phyloP scores from a whole-genome alignment of 2,329 filamentous ascomycete species.

The Epichloe uncinata region DNA sequence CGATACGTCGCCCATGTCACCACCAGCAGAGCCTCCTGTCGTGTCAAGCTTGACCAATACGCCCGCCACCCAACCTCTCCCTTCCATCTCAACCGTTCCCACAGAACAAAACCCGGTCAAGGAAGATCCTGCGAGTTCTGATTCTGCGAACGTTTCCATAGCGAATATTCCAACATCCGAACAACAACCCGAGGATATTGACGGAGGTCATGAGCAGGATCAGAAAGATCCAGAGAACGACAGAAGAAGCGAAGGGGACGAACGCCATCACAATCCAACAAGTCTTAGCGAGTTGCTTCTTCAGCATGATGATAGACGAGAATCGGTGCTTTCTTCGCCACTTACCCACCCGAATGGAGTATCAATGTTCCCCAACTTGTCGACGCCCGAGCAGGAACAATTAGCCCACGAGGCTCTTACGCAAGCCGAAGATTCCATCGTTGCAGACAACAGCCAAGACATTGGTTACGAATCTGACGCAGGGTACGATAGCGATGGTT shows the following conservation, averaged over 20 bases:
- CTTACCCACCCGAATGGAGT: constrained; percentile 25
- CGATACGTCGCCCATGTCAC: not conserved
- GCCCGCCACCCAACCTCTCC: not conserved
- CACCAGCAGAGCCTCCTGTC: not conserved
- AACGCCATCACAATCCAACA: too few species aligned
- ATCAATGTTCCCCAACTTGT: constrained; percentile 23
- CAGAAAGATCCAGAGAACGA: not conserved
- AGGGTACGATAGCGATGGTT: constrained; percentile 24
- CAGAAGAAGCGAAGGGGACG: not conserved
- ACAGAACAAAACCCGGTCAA: not conserved
- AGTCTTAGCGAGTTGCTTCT: not conserved
- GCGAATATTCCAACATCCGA: not conserved
- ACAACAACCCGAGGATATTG: not conserved
- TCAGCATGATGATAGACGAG: constrained; percentile 6
- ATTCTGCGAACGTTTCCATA: not conserved
- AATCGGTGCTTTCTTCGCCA: constrained; percentile 14
- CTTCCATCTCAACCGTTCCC: not conserved
- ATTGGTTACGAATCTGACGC: constrained; percentile 17
- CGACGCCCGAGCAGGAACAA: constrained; percentile 21
- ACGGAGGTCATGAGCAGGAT: not conserved
- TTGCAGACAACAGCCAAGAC: constrained; percentile 17
- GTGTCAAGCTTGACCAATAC: not conserved
- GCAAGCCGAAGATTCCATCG: constrained; percentile 23
- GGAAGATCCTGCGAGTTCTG: not conserved
- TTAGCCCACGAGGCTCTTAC: constrained; percentile 22